phyloP scores from a whole-genome alignment of 441 rosid genomes.

The Omphalea diandra region DNA sequence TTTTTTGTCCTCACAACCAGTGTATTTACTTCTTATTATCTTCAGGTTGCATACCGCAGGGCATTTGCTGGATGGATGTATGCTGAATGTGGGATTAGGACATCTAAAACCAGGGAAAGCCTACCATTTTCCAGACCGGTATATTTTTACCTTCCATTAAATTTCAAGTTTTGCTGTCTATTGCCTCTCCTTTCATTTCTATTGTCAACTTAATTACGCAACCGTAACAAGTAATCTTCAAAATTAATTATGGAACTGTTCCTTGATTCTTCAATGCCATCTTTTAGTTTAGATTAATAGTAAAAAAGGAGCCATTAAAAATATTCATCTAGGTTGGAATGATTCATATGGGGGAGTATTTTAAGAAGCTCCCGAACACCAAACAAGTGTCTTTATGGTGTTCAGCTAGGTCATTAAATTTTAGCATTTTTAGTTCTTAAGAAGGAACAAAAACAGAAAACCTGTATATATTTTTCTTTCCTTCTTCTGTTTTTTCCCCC shows the following conservation, averaged over 20 bases:
- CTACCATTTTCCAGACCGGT: constrained; percentile 90
- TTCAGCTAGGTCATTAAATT: not conserved
- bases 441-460: not conserved
- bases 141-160: constrained; percentile 18
- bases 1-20: too few relatives aligned
- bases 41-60: constrained; percentile 83
- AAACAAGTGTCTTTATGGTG: not conserved
- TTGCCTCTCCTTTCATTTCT: not conserved
- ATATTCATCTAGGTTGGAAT: too few relatives aligned
- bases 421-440: not conserved
- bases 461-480: too few relatives aligned
- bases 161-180: not conserved
- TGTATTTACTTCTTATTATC: too few relatives aligned
- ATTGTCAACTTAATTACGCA: not conserved
- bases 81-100: constrained; percentile 63
- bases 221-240: constrained; percentile 1
- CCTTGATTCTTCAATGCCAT: too few relatives aligned
- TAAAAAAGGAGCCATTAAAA: too few relatives aligned
- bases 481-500: too few relatives aligned
- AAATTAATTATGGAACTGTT: not conserved
- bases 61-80: constrained; percentile 67
- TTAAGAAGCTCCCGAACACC: not conserved
- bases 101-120: constrained; percentile 70
- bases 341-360: too few relatives aligned
- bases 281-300: too few relatives aligned